Base-by-base conservation (phyloP, 257 asterid genomes). In the Coffea eugenioides region DNA sequence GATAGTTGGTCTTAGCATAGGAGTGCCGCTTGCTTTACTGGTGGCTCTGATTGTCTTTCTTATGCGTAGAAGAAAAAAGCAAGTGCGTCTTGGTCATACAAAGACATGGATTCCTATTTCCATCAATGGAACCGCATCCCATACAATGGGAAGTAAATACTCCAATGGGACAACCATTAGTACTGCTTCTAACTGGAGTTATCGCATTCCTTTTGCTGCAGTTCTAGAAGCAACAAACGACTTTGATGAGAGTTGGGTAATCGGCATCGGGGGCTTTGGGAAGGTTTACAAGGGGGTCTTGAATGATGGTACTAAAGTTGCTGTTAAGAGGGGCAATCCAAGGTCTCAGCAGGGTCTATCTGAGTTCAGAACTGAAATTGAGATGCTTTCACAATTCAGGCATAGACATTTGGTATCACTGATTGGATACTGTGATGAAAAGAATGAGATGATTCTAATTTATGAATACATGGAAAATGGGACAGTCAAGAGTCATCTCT, bases 401-500 rank as follows among this genome's bases (percentile, higher is more conserved):
- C 97, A 91, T 75, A 92, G 95, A 74, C 95, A 93, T 88, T 82
- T 93, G 80, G 97, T 93, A 34, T 93, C 97, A 1, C 82, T 93
- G 76, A 92, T 93, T 20, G 97, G 97, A 6, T 93, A 93, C 48
- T 93, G 97, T 71, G 94, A 91, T 71, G 97, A 93, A 75, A 93
- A 80, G 84, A 91, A 79, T 49, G 97, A 93, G 84, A 93, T 93
- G 97, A 93, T 93, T 69, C 87, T 93, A 0, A 85, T 92, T 36
- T 92, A 92, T 39, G 96, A 92, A 73, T 92, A 90, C 83, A 93
- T 93, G 97, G 97, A 91, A 82, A 91, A 91, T 23, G 97, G 97
- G 46, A 91, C 97, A 11, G 87, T 93, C 70, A 93, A 93, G 69
- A 75, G 97, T 56, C 97, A 91, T 80, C 86, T 93, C 31, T 93